A percentile compares a stretch with the other conserved stretches of the same genome.
These are phyloP conservation scores for Podaxis sp. DNA, from an alignment of 768 basidiomycete genomes.

Conservation along the genomic window DNA sequence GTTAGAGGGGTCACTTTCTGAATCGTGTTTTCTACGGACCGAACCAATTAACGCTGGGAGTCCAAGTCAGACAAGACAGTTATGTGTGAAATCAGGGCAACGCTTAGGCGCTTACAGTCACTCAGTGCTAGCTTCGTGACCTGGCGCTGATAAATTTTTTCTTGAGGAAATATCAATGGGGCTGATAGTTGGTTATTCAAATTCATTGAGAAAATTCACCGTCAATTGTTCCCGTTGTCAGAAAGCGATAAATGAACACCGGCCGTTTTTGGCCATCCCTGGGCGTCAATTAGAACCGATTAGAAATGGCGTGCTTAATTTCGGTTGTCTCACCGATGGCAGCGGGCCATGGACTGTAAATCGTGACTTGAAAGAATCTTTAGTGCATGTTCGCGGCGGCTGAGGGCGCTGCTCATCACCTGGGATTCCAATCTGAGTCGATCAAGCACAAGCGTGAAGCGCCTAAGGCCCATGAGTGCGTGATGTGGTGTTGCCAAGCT, in stretches of 20 bases:
- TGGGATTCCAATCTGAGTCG: conserved; percentile 95
- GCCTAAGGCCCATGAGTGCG: conserved; percentile 26
- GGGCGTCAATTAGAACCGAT: conserved; percentile 1
- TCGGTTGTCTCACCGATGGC: conserved; percentile 61
- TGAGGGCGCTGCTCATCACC: conserved; percentile 31
- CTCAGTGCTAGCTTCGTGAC: conserved; percentile 91
- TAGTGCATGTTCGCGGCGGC: background rate
- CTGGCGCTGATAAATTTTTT: conserved; percentile 92
- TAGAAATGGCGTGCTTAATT: background rate
- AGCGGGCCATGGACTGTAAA: conserved; percentile 95
- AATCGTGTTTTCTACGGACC: conserved; percentile 28
- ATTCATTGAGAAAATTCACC: conserved; percentile 35
- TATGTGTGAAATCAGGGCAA: background rate
- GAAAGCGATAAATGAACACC: conserved; percentile 84
- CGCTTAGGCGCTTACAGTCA: conserved; percentile 50
- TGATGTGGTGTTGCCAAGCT: background rate
- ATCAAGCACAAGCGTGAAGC: conserved; percentile 84
- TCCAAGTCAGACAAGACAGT: background rate
- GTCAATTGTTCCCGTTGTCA: conserved; percentile 89
- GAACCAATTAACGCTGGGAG: conserved; percentile 66
- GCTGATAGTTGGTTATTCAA: background rate
- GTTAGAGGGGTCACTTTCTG: background rate
- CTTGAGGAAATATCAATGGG: conserved; percentile 29
- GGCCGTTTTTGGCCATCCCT: conserved; percentile 94
- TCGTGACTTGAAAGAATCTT: conserved; percentile 56